phyloP scores from a whole-genome alignment of 495 filamentous ascomycete genomes.

The Saxispiralis lemnorum region DNA sequence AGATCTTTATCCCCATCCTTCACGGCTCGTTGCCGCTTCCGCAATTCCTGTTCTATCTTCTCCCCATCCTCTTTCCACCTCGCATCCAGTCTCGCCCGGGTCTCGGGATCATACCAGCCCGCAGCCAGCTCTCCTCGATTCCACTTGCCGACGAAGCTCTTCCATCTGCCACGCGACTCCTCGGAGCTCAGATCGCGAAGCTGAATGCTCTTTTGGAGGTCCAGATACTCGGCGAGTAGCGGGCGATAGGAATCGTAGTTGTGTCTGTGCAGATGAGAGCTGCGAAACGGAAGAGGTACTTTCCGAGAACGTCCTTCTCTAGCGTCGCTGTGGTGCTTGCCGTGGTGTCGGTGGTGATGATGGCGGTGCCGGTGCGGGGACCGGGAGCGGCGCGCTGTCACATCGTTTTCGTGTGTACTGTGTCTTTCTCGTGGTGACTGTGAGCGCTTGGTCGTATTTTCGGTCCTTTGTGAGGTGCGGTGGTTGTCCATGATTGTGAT shows the following conservation, averaged over 20 bases:
- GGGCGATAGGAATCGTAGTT: conserved; percentile 46
- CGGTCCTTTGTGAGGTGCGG: no score
- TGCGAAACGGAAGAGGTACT: conserved; percentile 42
- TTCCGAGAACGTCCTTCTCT: no score
- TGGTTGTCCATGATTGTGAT: no score
- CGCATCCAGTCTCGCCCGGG: conserved; percentile 16
- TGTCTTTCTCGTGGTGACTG: no score
- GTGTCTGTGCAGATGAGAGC: conserved; percentile 43
- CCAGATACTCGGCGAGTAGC: conserved; percentile 72
- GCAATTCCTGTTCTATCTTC: neutral
- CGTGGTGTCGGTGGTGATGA: no score
- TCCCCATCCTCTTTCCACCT: neutral
- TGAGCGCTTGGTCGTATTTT: no score
- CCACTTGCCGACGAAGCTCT: conserved; percentile 84
- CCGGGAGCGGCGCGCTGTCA: no score
- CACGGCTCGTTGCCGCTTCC: no score
- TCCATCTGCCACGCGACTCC: conserved; percentile 73
- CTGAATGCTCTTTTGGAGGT: conserved; percentile 63
- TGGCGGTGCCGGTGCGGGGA: no score
- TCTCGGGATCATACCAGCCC: conserved; percentile 74
- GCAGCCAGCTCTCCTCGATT: conserved; percentile 82
- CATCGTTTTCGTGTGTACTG: no score
- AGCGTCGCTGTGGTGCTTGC: neutral
- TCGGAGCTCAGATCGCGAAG: conserved; percentile 46
- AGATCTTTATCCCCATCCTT: no score